Conservation (phyloP, 768 basidiomycete species). For the Tricholoma saponaceum region DNA sequence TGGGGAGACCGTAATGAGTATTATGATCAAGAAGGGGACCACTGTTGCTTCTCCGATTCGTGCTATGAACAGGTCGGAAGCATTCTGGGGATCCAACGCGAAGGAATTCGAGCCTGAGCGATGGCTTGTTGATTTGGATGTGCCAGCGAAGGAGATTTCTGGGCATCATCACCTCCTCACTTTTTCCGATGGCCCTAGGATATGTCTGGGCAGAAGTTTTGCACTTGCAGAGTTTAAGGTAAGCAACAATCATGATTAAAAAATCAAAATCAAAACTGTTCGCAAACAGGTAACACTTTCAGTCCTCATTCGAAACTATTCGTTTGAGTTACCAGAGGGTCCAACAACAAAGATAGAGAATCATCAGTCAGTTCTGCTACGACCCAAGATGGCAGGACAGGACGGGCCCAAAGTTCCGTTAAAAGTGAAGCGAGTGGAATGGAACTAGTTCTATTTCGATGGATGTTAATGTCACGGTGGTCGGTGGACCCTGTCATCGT, state of each 20-base stretch:
- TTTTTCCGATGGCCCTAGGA: conserved; percentile 41
- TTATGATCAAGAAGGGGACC: conserved; percentile 37
- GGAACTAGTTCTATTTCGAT: neutral
- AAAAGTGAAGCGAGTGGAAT: conserved; percentile 27
- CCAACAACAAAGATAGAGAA: conserved; percentile 32
- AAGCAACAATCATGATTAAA: neutral
- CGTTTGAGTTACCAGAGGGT: conserved; percentile 37
- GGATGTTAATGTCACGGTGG: no score
- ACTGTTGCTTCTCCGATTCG: conserved; percentile 32
- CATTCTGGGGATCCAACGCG: conserved; percentile 43
- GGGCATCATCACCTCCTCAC: conserved; percentile 37
- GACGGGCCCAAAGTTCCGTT: conserved; percentile 30
- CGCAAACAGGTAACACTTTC: conserved; percentile 20
- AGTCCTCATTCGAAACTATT: conserved; percentile 39
- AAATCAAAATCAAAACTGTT: neutral
- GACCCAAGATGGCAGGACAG: conserved; percentile 36
- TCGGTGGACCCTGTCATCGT: no score
- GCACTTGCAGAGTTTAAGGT: conserved; percentile 23
- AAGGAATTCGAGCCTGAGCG: conserved; percentile 39
- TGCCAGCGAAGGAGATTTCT: conserved; percentile 27
- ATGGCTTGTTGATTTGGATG: conserved; percentile 30
- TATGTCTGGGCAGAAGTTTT: conserved; percentile 42
- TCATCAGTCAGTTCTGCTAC: conserved; percentile 30
- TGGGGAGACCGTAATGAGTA: conserved; percentile 23
- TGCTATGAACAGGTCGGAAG: conserved; percentile 34